Conservation (phyloP, 2,329 filamentous ascomycete species). For the Cladosporium cucumerinum region DNA sequence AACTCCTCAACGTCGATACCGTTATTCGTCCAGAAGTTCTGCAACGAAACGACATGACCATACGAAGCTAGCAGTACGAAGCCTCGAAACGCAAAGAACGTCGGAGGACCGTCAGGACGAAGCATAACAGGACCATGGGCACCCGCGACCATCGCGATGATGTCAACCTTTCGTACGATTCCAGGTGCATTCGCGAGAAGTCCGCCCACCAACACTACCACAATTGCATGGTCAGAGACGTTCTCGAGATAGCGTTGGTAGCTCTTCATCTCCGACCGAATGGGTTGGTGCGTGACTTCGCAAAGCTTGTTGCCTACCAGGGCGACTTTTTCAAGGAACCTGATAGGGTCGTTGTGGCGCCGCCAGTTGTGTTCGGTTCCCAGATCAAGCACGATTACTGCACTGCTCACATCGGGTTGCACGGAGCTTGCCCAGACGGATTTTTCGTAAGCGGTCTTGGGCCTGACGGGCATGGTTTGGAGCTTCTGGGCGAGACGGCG, state of each 20-base stretch:
- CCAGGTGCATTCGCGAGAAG: neutral
- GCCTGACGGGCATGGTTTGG: neutral
- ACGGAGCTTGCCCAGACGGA: neutral
- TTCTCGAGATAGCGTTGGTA: neutral
- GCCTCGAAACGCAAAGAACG: neutral
- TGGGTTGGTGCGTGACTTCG: neutral
- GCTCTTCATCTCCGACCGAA: neutral
- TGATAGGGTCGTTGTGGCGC: neutral
- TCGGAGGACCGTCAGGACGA: neutral
- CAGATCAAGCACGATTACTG: neutral
- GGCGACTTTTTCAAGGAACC: neutral
- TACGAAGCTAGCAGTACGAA: neutral
- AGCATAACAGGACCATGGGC: neutral
- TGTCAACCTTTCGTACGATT: neutral
- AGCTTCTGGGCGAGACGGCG: neutral
- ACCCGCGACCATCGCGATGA: neutral
- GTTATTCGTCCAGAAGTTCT: neutral
- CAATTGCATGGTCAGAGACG: neutral
- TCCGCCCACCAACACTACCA: neutral
- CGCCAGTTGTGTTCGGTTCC: neutral
- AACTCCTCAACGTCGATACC: neutral
- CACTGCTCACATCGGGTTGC: neutral
- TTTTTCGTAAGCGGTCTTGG: neutral
- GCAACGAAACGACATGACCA: neutral
- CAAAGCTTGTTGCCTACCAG: neutral